phyloP scores from a whole-genome alignment of 225 moss, liverwort and hornwort species.

The Physcomitrium patens region DNA sequence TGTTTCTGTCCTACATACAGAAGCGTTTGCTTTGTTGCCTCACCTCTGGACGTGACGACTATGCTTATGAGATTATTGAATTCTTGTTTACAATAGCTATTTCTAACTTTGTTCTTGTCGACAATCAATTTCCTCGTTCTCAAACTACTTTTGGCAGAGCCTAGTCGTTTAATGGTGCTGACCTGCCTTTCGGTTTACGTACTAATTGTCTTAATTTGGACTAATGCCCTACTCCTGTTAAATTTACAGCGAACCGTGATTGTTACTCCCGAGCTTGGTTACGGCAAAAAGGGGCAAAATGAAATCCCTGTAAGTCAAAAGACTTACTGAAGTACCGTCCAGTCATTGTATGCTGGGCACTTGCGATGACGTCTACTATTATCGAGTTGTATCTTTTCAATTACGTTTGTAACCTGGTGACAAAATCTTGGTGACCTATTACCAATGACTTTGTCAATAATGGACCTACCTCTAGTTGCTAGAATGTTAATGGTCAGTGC shows the following conservation, averaged over 20 bases:
- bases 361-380: conserved; percentile 2
- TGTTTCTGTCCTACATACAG: background rate
- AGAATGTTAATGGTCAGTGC: background rate
- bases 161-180: background rate
- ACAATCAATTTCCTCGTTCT: background rate
- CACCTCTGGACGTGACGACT: background rate
- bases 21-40: background rate
- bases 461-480: background rate
- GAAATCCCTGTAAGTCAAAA: conserved; percentile 59
- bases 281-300: conserved; percentile 61
- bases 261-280: conserved; percentile 69
- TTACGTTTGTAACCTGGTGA: background rate
- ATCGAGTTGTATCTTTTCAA: background rate
- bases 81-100: background rate
- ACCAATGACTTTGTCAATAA: conserved; percentile 1
- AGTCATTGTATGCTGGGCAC: background rate
- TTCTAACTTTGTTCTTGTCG: background rate
- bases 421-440: background rate
- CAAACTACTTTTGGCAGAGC: background rate
- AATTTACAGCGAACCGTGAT: conserved; percentile 65
- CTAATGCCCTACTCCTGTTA: conserved; percentile 29
- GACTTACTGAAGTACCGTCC: background rate
- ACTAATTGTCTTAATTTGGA: conserved; percentile 7
- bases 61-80: background rate
- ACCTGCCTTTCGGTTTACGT: background rate